These are phyloP conservation scores for apple (Malus domestica) DNA, from an alignment of 306 rosid genomes.

Conservation along the genomic window DNA sequence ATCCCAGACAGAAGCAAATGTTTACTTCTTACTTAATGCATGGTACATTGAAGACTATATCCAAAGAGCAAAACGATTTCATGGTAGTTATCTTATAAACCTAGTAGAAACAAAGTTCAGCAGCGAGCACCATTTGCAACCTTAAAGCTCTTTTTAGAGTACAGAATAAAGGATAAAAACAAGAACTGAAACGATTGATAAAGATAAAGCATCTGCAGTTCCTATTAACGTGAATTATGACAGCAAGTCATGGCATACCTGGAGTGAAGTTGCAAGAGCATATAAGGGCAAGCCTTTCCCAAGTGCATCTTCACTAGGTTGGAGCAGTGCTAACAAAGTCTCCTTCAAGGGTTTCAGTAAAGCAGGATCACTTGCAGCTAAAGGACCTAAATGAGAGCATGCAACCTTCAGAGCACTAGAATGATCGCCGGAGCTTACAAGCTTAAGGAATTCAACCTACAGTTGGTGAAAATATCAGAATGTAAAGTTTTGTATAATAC, in stretches of 20 bases:
- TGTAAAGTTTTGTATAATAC: not conserved
- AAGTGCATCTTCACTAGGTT: constrained; percentile 66
- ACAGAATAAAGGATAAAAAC: not conserved
- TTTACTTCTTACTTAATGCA: not conserved
- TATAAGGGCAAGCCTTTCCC: constrained; percentile 80
- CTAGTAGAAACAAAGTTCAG: not conserved
- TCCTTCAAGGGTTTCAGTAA: constrained; percentile 83
- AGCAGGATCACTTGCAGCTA: constrained; percentile 74
- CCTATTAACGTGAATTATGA: not conserved
- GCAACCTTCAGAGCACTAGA: constrained; percentile 82
- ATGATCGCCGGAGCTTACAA: constrained; percentile 79
- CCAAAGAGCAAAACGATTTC: not conserved
- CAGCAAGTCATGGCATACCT: constrained; percentile 41
- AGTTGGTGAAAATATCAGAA: constrained; percentile 21
- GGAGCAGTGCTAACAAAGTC: constrained; percentile 80
- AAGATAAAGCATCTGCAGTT: not conserved
- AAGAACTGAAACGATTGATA: not conserved
- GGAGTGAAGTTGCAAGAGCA: constrained; percentile 89
- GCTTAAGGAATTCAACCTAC: constrained; percentile 95
- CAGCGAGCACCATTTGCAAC: not conserved
- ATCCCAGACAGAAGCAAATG: constrained; percentile 10
- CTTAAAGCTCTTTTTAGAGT: not conserved
- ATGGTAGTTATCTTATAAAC: not conserved
- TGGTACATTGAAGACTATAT: not conserved
- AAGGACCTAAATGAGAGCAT: constrained; percentile 84